Evolutionary conservation across 1,284 basidiomycete species (phyloP).

Genomic region (Acaromyces ingoldii): DNA sequence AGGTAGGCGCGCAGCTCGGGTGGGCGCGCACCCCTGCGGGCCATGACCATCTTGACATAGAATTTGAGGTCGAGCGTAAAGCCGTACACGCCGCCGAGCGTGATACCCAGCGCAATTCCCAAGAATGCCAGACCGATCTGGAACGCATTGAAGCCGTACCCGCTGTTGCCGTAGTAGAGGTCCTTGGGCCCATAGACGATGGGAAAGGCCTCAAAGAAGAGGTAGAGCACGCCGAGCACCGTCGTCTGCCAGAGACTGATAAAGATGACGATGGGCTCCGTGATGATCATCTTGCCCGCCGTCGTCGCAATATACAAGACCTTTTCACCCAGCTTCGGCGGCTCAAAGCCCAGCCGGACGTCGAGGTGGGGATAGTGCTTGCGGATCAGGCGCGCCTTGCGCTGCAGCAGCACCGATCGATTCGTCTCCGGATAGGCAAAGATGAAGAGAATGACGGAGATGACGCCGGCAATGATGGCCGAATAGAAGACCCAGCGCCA

Average conservation of each 20-base stretch:
- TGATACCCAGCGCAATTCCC: background rate
- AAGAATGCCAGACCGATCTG: conserved; percentile 4
- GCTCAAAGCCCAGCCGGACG: too few relatives aligned
- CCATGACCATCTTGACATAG: background rate
- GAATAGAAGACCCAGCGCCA: conserved; percentile 8
- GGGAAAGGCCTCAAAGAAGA: conserved; percentile 24
- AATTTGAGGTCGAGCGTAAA: background rate
- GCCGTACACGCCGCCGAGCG: conserved; percentile 29
- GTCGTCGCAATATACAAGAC: too few relatives aligned
- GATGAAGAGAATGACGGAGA: conserved; percentile 1
- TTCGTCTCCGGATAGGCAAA: background rate
- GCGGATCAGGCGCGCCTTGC: too few relatives aligned
- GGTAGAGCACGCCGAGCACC: conserved; percentile 15
- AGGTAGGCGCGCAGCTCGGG: background rate
- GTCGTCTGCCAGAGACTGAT: conserved; percentile 14
- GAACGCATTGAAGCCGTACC: conserved; percentile 4
- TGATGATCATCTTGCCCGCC: conserved; percentile 10
- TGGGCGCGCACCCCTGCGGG: background rate
- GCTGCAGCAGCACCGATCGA: too few relatives aligned
- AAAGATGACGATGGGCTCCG: conserved; percentile 24
- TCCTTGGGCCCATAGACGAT: conserved; percentile 27
- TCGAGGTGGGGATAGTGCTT: too few relatives aligned
- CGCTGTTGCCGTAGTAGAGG: conserved; percentile 30
- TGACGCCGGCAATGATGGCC: conserved; percentile 1
- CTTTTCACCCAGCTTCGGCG: too few relatives aligned